A percentile compares a stretch with the other conserved stretches of the same genome.
Evolutionary conservation across 257 asterid species (phyloP).

Genomic region (Ajuga chamaepitys): DNA sequence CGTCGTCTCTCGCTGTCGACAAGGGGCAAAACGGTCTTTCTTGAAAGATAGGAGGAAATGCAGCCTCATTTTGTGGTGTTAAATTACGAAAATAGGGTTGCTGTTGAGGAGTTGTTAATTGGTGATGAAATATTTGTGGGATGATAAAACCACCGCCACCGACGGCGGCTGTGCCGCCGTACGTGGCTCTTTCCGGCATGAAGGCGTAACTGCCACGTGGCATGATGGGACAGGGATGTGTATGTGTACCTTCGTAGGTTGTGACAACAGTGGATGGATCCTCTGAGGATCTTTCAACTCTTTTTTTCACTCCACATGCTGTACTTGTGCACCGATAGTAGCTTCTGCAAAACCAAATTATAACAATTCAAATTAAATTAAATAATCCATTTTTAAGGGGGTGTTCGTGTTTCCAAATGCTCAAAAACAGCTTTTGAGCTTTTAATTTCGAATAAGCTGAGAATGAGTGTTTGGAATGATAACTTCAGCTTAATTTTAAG

Average conservation of each 20-base stretch:
- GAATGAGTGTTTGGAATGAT: no score
- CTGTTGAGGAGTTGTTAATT: constrained; percentile 13
- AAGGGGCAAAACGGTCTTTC: constrained; percentile 35
- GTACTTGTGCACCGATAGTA: constrained; percentile 86
- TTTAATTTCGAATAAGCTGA: no score
- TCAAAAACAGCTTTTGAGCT: no score
- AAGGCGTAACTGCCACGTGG: constrained; percentile 38
- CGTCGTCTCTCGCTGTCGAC: constrained; percentile 39
- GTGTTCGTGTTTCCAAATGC: no score
- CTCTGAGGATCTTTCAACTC: constrained; percentile 74
- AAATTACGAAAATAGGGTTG: constrained; percentile 35
- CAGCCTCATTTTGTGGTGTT: not conserved
- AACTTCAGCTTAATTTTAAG: no score
- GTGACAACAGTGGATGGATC: constrained; percentile 81
- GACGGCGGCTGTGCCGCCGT: constrained; percentile 2
- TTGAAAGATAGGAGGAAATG: constrained; percentile 19
- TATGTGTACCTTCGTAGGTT: constrained; percentile 85
- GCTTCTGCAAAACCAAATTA: constrained; percentile 42
- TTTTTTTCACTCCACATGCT: constrained; percentile 83
- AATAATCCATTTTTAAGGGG: no score
- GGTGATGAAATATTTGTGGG: constrained; percentile 17
- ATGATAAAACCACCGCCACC: constrained; percentile 11
- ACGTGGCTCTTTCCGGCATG: constrained; percentile 14
- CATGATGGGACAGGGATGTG: constrained; percentile 49
- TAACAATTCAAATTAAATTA: not conserved